phyloP scores from a whole-genome alignment of 1,284 basidiomycete species.

The Trichosporon sp. region DNA sequence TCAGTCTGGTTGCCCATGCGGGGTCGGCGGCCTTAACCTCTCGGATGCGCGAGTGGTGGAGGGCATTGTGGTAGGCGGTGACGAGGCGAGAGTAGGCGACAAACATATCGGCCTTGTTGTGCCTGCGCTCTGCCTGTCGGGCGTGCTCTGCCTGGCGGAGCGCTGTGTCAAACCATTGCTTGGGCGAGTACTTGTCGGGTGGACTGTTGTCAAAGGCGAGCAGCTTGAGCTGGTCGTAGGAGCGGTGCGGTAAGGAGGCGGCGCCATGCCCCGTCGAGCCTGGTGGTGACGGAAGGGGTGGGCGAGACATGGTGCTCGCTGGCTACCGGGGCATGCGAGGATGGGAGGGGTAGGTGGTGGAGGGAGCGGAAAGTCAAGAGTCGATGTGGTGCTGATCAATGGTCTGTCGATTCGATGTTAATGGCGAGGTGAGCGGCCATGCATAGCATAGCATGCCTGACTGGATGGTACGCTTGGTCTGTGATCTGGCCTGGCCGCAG shows the following conservation, averaged over 20 bases:
- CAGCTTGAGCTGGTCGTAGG: slow-evolving; percentile 3
- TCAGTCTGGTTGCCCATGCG: slow-evolving; percentile 28
- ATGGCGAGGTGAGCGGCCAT: not conserved
- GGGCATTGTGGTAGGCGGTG: slow-evolving; percentile 25
- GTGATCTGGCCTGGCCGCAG: not conserved
- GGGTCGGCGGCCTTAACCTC: slow-evolving; percentile 29
- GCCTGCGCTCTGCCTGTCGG: slow-evolving; percentile 32
- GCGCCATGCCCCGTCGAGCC: not conserved
- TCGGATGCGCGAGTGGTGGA: slow-evolving; percentile 27
- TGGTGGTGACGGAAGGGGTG: slow-evolving; percentile 4
- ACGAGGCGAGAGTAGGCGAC: slow-evolving; percentile 36
- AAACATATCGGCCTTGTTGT: slow-evolving; percentile 38
- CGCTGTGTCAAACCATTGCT: slow-evolving; percentile 42
- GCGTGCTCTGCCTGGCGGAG: slow-evolving; percentile 37
- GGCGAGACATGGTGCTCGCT: slow-evolving; percentile 8
- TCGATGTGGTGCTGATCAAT: not conserved
- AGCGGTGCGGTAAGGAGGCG: not conserved
- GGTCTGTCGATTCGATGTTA: not conserved
- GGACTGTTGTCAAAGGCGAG: slow-evolving; percentile 20
- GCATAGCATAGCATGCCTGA: too few relatives aligned
- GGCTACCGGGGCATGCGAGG: not conserved
- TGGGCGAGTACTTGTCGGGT: slow-evolving; percentile 23
- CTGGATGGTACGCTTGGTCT: not conserved
- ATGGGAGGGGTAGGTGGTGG: not conserved
- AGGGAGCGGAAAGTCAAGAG: not conserved